These are phyloP conservation scores for Ogataea dorogensis DNA, from an alignment of 805 yeast species.

Conservation along the genomic window DNA sequence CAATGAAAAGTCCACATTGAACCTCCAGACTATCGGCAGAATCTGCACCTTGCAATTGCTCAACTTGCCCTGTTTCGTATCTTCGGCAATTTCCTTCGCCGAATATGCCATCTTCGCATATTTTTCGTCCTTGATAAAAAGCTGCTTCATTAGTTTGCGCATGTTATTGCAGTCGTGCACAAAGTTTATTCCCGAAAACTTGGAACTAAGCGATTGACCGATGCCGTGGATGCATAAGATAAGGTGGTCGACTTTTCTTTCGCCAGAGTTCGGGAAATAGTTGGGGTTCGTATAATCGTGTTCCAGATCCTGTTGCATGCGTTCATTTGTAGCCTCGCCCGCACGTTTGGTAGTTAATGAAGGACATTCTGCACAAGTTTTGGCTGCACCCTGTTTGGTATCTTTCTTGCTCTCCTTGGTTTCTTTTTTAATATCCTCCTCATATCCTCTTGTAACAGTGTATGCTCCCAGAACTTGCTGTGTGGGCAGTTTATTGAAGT, in stretches of 20 bases:
- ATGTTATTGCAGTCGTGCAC: constrained; percentile 76
- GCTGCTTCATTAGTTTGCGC: constrained; percentile 53
- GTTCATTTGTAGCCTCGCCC: constrained; percentile 27
- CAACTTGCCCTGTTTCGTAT: constrained; percentile 14
- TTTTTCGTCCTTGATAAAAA: constrained; percentile 42
- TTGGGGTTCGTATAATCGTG: constrained; percentile 47
- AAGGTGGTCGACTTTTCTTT: constrained; percentile 50
- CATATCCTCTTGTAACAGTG: constrained; percentile 50
- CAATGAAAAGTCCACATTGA: constrained; percentile 61
- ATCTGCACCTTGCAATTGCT: constrained; percentile 70
- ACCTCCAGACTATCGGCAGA: constrained; percentile 90
- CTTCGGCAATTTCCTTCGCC: constrained; percentile 26
- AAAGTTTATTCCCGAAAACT: constrained; percentile 79
- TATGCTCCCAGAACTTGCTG: constrained; percentile 45
- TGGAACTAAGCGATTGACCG: constrained; percentile 82
- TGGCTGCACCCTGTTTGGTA: too few relatives aligned
- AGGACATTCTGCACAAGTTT: too few relatives aligned
- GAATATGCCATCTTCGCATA: constrained; percentile 40
- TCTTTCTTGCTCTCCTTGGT: too few relatives aligned
- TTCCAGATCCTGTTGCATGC: constrained; percentile 47
- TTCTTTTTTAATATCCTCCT: constrained; percentile 7
- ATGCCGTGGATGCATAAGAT: constrained; percentile 93
- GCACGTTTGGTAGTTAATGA: constrained; percentile 15
- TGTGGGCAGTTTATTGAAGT: constrained; percentile 22
- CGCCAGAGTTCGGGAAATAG: constrained; percentile 37